Evolutionary conservation across 306 rosid genomes (phyloP).

Genomic region (Fagus crenata): DNA sequence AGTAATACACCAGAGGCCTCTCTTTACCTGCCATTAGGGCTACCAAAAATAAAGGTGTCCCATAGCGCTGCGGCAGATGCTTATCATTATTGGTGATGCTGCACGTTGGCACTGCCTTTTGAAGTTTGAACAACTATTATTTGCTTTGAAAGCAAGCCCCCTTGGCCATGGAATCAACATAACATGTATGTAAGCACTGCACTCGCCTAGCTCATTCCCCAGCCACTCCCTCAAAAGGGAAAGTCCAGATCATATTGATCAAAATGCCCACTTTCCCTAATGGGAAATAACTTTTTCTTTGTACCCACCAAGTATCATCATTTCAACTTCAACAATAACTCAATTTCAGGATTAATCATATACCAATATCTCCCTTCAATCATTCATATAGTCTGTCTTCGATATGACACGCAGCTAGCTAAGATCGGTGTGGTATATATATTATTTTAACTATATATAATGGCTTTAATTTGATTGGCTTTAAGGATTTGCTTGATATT

Average conservation of each 20-base stretch:
- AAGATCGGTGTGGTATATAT: too few relatives aligned
- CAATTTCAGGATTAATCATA: background rate
- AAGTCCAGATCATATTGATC: conserved; percentile 36
- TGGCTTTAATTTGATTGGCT: conserved; percentile 10
- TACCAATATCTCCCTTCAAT: background rate
- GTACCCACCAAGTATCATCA: conserved; percentile 37
- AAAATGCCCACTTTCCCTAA: conserved; percentile 33
- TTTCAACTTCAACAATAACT: background rate
- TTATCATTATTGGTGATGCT: conserved; percentile 34
- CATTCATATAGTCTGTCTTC: too few relatives aligned
- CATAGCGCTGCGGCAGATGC: conserved; percentile 38
- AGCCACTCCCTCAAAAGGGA: conserved; percentile 35
- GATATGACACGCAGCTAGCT: background rate
- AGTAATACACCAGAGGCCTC: conserved; percentile 7
- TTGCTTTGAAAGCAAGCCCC: conserved; percentile 11
- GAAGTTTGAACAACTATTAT: conserved; percentile 6
- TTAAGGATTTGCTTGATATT: conserved; percentile 28
- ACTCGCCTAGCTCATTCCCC: conserved; percentile 19
- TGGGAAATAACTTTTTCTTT: conserved; percentile 38
- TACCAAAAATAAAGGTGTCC: conserved; percentile 16
- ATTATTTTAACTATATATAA: too few relatives aligned
- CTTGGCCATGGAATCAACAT: conserved; percentile 22
- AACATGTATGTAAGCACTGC: conserved; percentile 33
- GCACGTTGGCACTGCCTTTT: conserved; percentile 36
- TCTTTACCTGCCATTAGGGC: conserved; percentile 22